Evolutionary conservation across 352 stramenopile genomes (phyloP).

Genomic region (Phytophthora idaei): DNA sequence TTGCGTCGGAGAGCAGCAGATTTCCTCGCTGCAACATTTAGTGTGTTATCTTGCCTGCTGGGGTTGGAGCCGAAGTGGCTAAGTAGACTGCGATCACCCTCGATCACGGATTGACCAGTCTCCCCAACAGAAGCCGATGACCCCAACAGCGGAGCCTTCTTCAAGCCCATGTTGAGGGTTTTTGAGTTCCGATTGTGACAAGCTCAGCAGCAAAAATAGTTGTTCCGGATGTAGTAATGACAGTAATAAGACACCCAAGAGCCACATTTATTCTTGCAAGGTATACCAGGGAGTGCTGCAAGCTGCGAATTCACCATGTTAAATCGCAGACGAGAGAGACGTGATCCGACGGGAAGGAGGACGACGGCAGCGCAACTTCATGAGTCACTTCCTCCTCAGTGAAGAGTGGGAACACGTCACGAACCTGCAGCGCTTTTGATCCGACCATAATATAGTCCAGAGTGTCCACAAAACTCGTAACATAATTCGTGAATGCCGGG

Average conservation of each 20-base stretch:
- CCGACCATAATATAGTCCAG: slow-evolving; percentile 79
- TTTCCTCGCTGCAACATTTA: slow-evolving; percentile 8
- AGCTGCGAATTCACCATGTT: slow-evolving; percentile 31
- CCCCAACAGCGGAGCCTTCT: slow-evolving; percentile 30
- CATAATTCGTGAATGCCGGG: slow-evolving; percentile 78
- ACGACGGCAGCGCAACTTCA: slow-evolving; percentile 72
- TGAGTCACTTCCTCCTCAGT: slow-evolving; percentile 57
- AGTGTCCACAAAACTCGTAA: slow-evolving; percentile 62
- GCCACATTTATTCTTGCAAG: not conserved
- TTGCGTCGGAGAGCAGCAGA: slow-evolving; percentile 35
- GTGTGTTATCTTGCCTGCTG: not conserved
- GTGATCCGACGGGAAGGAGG: slow-evolving; percentile 80
- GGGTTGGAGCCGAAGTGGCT: slow-evolving; percentile 23
- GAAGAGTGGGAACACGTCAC: slow-evolving; percentile 68
- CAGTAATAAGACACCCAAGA: too few species aligned
- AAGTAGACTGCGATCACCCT: slow-evolving; percentile 30
- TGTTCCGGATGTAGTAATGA: not conserved
- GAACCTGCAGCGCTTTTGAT: slow-evolving; percentile 39
- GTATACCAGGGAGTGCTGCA: not conserved
- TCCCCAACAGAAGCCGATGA: slow-evolving; percentile 19
- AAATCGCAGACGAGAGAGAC: slow-evolving; percentile 80
- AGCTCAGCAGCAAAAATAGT: slow-evolving; percentile 20
- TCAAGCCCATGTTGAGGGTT: slow-evolving; percentile 21
- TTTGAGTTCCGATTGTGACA: not conserved
- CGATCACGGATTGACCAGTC: slow-evolving; percentile 22